Conservation (phyloP, 2,329 filamentous ascomycete species). For the Aspergillus texensis region DNA sequence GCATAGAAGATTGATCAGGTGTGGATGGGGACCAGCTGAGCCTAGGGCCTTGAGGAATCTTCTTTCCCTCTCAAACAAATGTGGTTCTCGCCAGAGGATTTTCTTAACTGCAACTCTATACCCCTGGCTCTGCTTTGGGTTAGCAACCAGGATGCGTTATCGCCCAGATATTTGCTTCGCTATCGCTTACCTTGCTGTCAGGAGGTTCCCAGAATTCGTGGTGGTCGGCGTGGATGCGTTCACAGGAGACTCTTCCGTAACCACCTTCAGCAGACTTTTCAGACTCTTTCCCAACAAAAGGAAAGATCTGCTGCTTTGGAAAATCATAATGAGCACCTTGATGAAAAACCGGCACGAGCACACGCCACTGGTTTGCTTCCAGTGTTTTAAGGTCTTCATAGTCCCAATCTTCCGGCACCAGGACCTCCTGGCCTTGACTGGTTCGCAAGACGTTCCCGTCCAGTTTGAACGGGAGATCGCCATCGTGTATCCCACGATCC, state of each 20-base stretch:
- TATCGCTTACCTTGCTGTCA: background rate
- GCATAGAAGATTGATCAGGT: slow-evolving; percentile 33
- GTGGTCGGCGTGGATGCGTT: slow-evolving; percentile 15
- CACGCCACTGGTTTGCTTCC: slow-evolving; percentile 11
- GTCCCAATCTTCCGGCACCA: background rate
- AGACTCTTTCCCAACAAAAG: slow-evolving; percentile 2
- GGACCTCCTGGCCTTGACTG: background rate
- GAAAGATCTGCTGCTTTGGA: slow-evolving; percentile 3
- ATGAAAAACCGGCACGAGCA: slow-evolving; percentile 11
- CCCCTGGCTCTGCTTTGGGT: background rate
- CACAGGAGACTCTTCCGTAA: slow-evolving; percentile 12
- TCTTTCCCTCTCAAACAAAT: slow-evolving; percentile 3
- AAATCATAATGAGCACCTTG: slow-evolving; percentile 7
- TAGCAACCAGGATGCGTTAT: background rate
- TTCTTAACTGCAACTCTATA: slow-evolving; percentile 9
- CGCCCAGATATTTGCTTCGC: background rate
- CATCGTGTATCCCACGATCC: slow-evolving; percentile 4
- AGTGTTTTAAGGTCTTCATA: background rate
- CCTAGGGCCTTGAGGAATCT: background rate
- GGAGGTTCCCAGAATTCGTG: slow-evolving; percentile 9
- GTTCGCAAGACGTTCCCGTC: slow-evolving; percentile 1
- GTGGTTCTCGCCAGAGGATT: background rate
- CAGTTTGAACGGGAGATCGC: slow-evolving; percentile 5
- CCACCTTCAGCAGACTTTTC: background rate
- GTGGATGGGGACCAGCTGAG: slow-evolving; percentile 3